Evolutionary conservation across 2,329 filamentous ascomycete species (phyloP).

Genomic region (Orbilia ellipsospora): DNA sequence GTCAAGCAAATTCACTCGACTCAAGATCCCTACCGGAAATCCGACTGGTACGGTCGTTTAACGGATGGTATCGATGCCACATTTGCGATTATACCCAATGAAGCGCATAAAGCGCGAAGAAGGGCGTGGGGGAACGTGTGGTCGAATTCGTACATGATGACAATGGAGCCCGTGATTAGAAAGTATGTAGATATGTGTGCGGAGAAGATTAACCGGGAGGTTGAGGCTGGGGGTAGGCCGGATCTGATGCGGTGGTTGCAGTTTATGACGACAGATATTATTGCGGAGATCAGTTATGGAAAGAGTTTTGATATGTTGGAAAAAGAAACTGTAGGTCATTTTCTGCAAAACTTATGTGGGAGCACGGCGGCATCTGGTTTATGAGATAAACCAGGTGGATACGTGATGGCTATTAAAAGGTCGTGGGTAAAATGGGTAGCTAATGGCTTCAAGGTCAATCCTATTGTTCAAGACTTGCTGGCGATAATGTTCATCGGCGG

Average conservation of each 20-base stretch:
- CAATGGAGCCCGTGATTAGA: conserved; percentile 18
- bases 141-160: conserved; percentile 18
- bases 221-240: background rate
- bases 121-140: conserved; percentile 12
- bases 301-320: conserved; percentile 30
- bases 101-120: conserved; percentile 2
- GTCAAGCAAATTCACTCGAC: conserved; percentile 21
- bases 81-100: background rate
- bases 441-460: conserved; percentile 14
- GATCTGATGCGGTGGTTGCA: conserved; percentile 30
- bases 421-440: too few relatives aligned
- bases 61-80: conserved; percentile 8
- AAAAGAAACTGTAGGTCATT: conserved; percentile 19
- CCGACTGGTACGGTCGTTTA: conserved; percentile 16
- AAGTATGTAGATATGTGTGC: conserved; percentile 15
- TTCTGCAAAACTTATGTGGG: too few relatives aligned
- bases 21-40: conserved; percentile 21
- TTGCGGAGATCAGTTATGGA: conserved; percentile 25
- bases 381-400: too few relatives aligned
- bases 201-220: conserved; percentile 16
- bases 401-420: too few relatives aligned
- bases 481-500: conserved; percentile 24
- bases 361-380: too few relatives aligned
- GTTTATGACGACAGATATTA: conserved; percentile 23
- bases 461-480: conserved; percentile 19